A percentile compares a stretch with the other conserved stretches of the same genome.
phyloP scores from a whole-genome alignment of 306 rosid species.

The Dicorynia guianensis region DNA sequence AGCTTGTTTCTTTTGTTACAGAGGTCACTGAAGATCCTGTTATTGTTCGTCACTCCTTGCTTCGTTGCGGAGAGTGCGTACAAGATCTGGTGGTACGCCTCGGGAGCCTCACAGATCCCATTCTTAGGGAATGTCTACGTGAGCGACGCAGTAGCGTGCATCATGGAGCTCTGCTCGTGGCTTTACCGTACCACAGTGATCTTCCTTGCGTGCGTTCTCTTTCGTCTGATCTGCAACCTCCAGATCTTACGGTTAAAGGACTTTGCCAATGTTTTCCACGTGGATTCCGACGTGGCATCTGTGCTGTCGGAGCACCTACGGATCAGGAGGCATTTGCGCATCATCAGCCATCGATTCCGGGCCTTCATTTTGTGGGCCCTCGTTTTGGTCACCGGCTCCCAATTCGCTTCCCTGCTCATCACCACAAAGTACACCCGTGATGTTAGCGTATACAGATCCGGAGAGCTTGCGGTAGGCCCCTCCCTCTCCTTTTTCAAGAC shows the following conservation, averaged over 20 bases:
- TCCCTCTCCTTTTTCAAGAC: too few relatives aligned
- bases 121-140: constrained; percentile 69
- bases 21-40: constrained; percentile 70
- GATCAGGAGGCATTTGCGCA: constrained; percentile 76
- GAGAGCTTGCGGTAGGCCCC: constrained; percentile 80
- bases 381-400: constrained; percentile 71
- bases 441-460: constrained; percentile 56
- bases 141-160: constrained; percentile 72
- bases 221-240: constrained; percentile 85
- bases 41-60: constrained; percentile 70
- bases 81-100: constrained; percentile 97
- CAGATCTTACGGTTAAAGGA: constrained; percentile 86
- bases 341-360: constrained; percentile 90
- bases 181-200: constrained; percentile 75
- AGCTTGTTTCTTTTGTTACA: constrained; percentile 27
- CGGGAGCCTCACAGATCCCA: constrained; percentile 82
- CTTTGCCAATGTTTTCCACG: constrained; percentile 73
- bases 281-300: constrained; percentile 75
- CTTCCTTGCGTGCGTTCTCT: constrained; percentile 82
- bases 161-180: constrained; percentile 85
- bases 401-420: constrained; percentile 68
- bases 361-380: constrained; percentile 66
- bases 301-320: constrained; percentile 85
- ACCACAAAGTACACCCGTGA: constrained; percentile 51
- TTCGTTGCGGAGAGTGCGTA: constrained; percentile 76